Base-by-base conservation (phyloP, 1,284 basidiomycete species). In the Ustilago tritici region DNA sequence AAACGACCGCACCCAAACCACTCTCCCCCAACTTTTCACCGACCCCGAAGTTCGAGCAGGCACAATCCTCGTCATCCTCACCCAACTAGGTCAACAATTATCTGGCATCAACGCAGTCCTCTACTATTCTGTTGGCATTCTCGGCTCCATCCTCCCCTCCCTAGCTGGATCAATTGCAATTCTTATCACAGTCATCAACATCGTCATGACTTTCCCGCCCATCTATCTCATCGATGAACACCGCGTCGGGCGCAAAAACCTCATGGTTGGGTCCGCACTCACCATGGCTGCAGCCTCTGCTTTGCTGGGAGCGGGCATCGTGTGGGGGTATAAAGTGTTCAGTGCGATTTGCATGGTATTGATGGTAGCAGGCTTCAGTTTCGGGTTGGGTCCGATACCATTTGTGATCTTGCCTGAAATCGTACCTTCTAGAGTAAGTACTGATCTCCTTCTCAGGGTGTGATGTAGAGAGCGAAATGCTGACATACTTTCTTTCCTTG, bases 331-430 rank as follows among this genome's bases (percentile, higher is more conserved):
- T 47, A 49, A 60, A 23, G 86, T 88, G 7, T 82, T 95, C 10
- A 91, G 92, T 9, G 94, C 92, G 61, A 83, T 93, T 31, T 90
- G 92, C 4, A 94, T 97, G 76, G 87, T 94, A 54, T 88, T 90
- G 1, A 95, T 97, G 84, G 92, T 97, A 40, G 93, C 92, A 91
- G 92, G 92, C 0, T 98, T 96, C 85, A 92, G 93, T 0, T 88
- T 93, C 43, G 95, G 95, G 1, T 89, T 97, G n/a, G 95, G 95
- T 0, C 95, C 95, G 4, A 71, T 97, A 40, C 95, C 95, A 0
- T 97, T 95, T 84, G 91, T 98, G 49, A 92, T 97, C 86, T 91
- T 96, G 36, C 91, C 94, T n/a, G 95, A 98, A 84, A 90, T 97
- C 31, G 92, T 95, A 0, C 95, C 95, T 5, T 43, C 72, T 0